phyloP scores from a whole-genome alignment of 2,329 filamentous ascomycete species.

The Hypoxylon sp. region DNA sequence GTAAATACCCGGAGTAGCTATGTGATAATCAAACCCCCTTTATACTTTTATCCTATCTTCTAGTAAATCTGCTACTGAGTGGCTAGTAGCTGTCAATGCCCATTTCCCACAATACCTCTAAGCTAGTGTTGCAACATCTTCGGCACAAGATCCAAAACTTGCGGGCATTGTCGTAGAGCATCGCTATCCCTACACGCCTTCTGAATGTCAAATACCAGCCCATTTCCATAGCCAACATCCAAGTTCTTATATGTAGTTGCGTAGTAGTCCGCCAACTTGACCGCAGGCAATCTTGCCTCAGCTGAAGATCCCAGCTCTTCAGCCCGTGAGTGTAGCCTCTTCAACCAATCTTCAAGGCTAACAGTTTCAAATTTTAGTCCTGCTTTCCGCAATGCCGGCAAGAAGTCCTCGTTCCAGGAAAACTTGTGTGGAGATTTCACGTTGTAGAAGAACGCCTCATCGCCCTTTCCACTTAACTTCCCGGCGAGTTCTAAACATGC shows the following conservation, averaged over 20 bases:
- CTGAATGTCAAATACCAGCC: slow-evolving; percentile 34
- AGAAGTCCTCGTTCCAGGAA: slow-evolving; percentile 47
- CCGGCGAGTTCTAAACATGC: slow-evolving; percentile 38
- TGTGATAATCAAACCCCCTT: too few relatives aligned
- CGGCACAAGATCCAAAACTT: slow-evolving; percentile 39
- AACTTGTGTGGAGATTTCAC: slow-evolving; percentile 45
- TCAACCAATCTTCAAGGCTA: slow-evolving; percentile 47
- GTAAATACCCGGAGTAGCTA: too few relatives aligned
- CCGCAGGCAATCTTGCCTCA: slow-evolving; percentile 38
- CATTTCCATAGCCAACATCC: slow-evolving; percentile 14
- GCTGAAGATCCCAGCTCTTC: slow-evolving; percentile 38
- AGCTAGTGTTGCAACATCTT: slow-evolving; percentile 44
- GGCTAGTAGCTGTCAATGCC: neutral
- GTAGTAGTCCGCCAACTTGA: slow-evolving; percentile 42
- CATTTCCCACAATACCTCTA: slow-evolving; percentile 1
- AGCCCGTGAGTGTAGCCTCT: slow-evolving; percentile 40
- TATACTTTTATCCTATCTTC: too few relatives aligned
- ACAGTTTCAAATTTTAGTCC: slow-evolving; percentile 49
- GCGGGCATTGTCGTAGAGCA: slow-evolving; percentile 39
- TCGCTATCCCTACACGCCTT: slow-evolving; percentile 37
- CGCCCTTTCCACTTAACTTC: slow-evolving; percentile 9
- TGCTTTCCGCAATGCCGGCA: slow-evolving; percentile 41
- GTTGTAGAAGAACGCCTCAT: slow-evolving; percentile 39
- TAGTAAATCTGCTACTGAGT: too few relatives aligned
- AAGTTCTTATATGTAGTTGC: slow-evolving; percentile 34